Evolutionary conservation across 2,329 filamentous ascomycete genomes (phyloP).

Genomic region (Talaromyces sp.): DNA sequence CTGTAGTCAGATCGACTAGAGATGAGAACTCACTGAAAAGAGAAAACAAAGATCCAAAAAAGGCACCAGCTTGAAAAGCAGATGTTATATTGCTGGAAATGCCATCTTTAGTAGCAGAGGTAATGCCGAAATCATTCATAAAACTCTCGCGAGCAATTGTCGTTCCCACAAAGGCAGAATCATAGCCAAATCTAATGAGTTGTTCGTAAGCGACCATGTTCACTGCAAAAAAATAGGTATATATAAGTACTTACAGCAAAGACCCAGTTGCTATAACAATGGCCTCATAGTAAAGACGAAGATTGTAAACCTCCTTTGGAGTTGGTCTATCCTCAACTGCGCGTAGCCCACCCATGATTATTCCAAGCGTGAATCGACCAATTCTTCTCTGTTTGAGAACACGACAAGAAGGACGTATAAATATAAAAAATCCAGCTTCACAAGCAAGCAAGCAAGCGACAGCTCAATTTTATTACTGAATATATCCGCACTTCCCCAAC

Average conservation of each 20-base stretch:
- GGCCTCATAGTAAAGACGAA: slow-evolving; percentile 45
- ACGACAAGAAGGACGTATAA: not conserved
- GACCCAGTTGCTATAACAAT: slow-evolving; percentile 48
- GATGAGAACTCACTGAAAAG: slow-evolving; percentile 47
- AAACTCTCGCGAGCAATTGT: slow-evolving; percentile 69
- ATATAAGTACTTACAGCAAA: slow-evolving; percentile 27
- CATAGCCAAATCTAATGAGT: slow-evolving; percentile 46
- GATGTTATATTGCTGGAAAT: slow-evolving; percentile 73
- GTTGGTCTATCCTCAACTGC: slow-evolving; percentile 53
- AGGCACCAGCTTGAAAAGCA: slow-evolving; percentile 75
- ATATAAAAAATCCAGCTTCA: not conserved
- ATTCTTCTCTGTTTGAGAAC: not conserved
- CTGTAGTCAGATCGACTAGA: not conserved
- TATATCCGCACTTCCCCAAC: not conserved
- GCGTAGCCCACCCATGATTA: slow-evolving; percentile 24
- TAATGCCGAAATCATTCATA: slow-evolving; percentile 59
- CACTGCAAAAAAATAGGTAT: not conserved
- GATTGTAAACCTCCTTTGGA: slow-evolving; percentile 53
- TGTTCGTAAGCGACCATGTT: not conserved
- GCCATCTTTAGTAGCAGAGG: slow-evolving; percentile 46
- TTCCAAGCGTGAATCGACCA: not conserved
- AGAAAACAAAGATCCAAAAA: slow-evolving; percentile 70
- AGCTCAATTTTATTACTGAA: too few species aligned
- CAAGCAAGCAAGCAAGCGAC: too few species aligned
- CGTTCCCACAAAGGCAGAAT: slow-evolving; percentile 74